phyloP scores from a whole-genome alignment of 768 basidiomycete species.

The Mrakia frigida region DNA sequence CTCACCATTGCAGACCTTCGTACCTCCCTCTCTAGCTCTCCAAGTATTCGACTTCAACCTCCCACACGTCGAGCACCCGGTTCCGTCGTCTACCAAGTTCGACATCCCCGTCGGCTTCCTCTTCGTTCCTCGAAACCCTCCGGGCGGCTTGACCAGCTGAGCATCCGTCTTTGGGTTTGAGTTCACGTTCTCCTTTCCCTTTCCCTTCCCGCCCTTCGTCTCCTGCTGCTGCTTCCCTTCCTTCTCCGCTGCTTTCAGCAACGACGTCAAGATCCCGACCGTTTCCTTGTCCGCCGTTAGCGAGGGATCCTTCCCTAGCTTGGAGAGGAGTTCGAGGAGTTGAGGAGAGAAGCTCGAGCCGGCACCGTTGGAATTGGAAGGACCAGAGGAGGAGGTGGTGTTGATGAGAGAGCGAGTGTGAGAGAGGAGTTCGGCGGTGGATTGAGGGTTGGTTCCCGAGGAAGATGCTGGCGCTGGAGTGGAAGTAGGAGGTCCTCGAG shows the following conservation, averaged over 20 bases:
- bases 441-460: neutral
- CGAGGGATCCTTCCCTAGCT: neutral
- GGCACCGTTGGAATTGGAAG: neutral
- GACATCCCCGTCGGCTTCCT: neutral
- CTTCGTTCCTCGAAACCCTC: neutral
- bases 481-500: neutral
- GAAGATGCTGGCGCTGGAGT: neutral
- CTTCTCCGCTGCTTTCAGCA: neutral
- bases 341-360: constrained; percentile 12
- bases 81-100: neutral
- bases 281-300: constrained; percentile 18
- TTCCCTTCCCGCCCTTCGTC: neutral
- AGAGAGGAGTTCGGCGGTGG: neutral
- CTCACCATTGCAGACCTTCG: constrained; percentile 28
- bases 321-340: constrained; percentile 17
- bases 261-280: neutral
- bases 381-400: neutral
- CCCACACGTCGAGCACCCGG: constrained; percentile 18
- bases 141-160: too few relatives aligned
- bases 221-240: neutral
- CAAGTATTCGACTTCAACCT: neutral
- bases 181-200: constrained; percentile 9
- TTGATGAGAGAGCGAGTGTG: neutral
- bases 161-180: too few relatives aligned
- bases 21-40: constrained; percentile 3